A percentile compares a stretch with the other conserved stretches of the same genome.
phyloP scores from a whole-genome alignment of 1,284 basidiomycete genomes.

The Austroboletus novae-zelandiae region DNA sequence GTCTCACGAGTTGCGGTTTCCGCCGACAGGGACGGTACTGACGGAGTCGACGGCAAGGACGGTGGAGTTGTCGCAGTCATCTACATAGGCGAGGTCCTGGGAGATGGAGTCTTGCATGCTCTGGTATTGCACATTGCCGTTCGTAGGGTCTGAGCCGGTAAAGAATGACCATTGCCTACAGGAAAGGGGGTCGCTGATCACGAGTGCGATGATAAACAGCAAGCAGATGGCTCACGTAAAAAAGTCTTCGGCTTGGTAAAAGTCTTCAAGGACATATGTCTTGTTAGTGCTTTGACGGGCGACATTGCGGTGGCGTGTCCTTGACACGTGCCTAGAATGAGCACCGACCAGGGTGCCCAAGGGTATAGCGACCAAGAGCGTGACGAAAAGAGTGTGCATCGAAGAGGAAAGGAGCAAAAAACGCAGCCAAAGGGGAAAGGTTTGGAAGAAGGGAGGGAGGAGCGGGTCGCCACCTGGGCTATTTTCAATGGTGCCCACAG shows the following conservation, averaged over 20 bases:
- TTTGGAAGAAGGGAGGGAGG: background rate
- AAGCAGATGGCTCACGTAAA: conserved; percentile 21
- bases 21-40: conserved; percentile 47
- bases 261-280: conserved; percentile 22
- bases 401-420: conserved; percentile 6
- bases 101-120: conserved; percentile 42
- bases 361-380: conserved; percentile 17
- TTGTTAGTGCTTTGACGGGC: conserved; percentile 18
- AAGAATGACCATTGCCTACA: conserved; percentile 63
- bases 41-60: conserved; percentile 64
- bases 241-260: conserved; percentile 32
- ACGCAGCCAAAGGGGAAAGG: conserved; percentile 2
- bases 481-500: background rate
- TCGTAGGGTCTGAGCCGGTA: conserved; percentile 60
- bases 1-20: conserved; percentile 63
- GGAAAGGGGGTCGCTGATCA: background rate
- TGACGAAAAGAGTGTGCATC: conserved; percentile 29
- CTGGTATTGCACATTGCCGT: conserved; percentile 60
- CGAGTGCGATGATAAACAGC: background rate
- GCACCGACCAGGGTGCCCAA: conserved; percentile 35
- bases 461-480: conserved; percentile 1
- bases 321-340: conserved; percentile 8
- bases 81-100: conserved; percentile 57
- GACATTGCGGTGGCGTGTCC: conserved; percentile 28
- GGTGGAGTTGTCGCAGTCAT: conserved; percentile 47